A percentile compares a stretch with the other conserved stretches of the same genome.
Evolutionary conservation across 495 filamentous ascomycete genomes (phyloP).

Genomic region (Aspergillus sclerotioniger): DNA sequence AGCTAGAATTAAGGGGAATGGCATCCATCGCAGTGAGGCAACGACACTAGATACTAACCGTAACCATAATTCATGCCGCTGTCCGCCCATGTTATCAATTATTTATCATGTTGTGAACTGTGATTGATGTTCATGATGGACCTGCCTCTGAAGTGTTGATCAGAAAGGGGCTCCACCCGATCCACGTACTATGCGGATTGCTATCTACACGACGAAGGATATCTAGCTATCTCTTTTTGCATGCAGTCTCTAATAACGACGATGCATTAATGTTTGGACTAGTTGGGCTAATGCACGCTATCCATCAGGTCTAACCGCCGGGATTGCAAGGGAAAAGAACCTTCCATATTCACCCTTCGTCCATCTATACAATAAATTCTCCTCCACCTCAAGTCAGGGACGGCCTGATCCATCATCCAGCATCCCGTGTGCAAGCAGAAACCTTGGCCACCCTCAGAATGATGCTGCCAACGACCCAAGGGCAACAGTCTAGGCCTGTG

Average conservation of each 20-base stretch:
- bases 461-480: too few relatives aligned
- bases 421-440: too few relatives aligned
- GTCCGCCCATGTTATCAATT: neutral
- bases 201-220: too few relatives aligned
- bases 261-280: slow-evolving; percentile 1
- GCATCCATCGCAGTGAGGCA: neutral
- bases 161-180: slow-evolving; percentile 4
- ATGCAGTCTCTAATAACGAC: neutral
- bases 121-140: neutral
- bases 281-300: neutral
- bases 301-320: neutral
- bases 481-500: too few relatives aligned
- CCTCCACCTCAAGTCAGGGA: too few relatives aligned
- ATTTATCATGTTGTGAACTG: too few relatives aligned
- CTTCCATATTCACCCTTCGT: too few relatives aligned
- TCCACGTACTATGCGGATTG: neutral
- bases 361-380: too few relatives aligned
- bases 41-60: neutral
- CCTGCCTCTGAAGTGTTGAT: neutral
- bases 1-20: slow-evolving; percentile 1
- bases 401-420: too few relatives aligned
- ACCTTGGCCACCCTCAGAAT: too few relatives aligned
- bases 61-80: slow-evolving; percentile 1
- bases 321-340: neutral
- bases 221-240: too few relatives aligned